Percentiles rank a stretch among this genome's conserved stretches.
Evolutionary conservation across 2,329 filamentous ascomycete genomes (phyloP).

Genomic region (Scortechinia acanthostroma): DNA sequence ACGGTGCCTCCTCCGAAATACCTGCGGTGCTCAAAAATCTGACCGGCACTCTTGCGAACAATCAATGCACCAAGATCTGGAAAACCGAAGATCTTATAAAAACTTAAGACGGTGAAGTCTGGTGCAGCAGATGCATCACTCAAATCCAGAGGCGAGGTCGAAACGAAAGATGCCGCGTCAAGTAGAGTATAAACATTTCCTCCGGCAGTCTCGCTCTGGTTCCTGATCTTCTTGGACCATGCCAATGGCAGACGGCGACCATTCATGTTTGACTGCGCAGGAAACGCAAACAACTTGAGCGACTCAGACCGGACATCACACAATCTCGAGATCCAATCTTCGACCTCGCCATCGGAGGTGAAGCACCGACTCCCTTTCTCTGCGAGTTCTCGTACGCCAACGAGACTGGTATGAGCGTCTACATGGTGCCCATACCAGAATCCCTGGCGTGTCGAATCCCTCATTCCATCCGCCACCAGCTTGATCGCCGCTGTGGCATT

Average conservation of each 20-base stretch:
- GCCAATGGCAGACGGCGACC: slow-evolving; percentile 50
- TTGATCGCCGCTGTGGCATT: slow-evolving; percentile 60
- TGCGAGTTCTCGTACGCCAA: slow-evolving; percentile 65
- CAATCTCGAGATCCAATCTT: slow-evolving; percentile 27
- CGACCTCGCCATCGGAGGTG: slow-evolving; percentile 40
- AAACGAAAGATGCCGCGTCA: slow-evolving; percentile 59
- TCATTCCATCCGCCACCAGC: slow-evolving; percentile 48
- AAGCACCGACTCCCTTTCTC: slow-evolving; percentile 48
- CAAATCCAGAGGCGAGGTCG: slow-evolving; percentile 50
- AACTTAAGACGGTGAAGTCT: slow-evolving; percentile 52
- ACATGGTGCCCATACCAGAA: slow-evolving; percentile 56
- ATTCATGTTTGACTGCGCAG: slow-evolving; percentile 66
- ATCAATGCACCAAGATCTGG: slow-evolving; percentile 57
- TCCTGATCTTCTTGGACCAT: slow-evolving; percentile 36
- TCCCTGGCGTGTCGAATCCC: slow-evolving; percentile 34
- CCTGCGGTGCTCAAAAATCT: slow-evolving; percentile 41
- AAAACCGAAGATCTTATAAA: slow-evolving; percentile 65
- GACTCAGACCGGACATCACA: slow-evolving; percentile 13
- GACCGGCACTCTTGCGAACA: slow-evolving; percentile 43
- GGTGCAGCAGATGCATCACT: slow-evolving; percentile 39
- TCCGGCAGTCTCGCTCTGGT: background rate
- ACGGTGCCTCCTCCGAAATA: slow-evolving; percentile 68
- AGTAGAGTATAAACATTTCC: slow-evolving; percentile 35
- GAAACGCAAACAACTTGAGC: slow-evolving; percentile 50
- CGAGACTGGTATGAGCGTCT: slow-evolving; percentile 53